Evolutionary conservation across 257 asterid genomes (phyloP), one percentile per base, ranked within the genome.

Genomic region (Forsythia suspensa): DNA sequence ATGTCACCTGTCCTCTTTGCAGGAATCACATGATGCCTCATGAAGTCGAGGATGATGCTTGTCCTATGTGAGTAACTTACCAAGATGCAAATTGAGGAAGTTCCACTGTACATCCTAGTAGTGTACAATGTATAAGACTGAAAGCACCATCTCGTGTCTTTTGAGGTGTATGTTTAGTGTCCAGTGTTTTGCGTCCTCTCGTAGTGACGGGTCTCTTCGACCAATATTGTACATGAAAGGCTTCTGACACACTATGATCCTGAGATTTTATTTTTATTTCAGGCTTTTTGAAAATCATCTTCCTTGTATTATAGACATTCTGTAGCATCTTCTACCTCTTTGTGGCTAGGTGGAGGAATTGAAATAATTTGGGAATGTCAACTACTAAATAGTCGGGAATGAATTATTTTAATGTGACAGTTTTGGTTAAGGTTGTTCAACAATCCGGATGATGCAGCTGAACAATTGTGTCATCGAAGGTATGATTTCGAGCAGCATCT

Each of bases 1-100:
- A 89, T 83, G 85, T 88, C 69, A 95, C 97, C 0, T 95, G 99
- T 82, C 99, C 99, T 8, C 97, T 95, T 59, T 95, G 99, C 76
- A 88, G 99, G 85, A 87, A 88, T 79, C 72, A 81, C 84, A 84
- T 95, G 91, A 82, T 91, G 80, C 88, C 96, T 82, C 94, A 84
- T 80, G 95, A 90, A 77, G 84, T 7, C 2, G 96, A 90, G 34
- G 97, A 91, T 63, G 90, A 90, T 73, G 70, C 86, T 21, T 90
- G 96, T 80, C 98, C 96, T 36, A 93, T 93, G 99, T 95, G 91
- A 95, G 83, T 72, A 2, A 39, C 13, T 74, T 34, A 6, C 66
- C 18, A 55, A 61, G 76, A 63, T 77, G 59, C 66, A 71, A 68
- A n/a, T 76, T 15, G 76, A 38, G 52, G 78, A 59, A 43, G 74